These are phyloP conservation scores for Citrus mangshanensis DNA, from an alignment of 345 rosid species.

Conservation along the genomic window DNA sequence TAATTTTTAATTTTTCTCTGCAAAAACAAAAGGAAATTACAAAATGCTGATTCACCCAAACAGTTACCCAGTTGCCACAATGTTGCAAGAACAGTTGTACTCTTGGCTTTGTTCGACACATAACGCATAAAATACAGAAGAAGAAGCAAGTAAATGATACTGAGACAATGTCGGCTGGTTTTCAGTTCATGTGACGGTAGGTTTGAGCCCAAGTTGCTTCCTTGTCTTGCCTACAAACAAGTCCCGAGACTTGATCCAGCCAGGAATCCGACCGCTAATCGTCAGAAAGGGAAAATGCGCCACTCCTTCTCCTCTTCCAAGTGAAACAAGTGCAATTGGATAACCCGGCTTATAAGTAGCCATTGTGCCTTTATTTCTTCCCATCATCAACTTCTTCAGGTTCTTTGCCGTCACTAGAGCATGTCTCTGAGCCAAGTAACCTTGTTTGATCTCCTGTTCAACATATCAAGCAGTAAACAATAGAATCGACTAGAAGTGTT, in stretches of 20 bases:
- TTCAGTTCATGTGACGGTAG: not conserved
- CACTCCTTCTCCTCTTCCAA: slow-evolving; percentile 63
- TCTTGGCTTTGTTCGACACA: not conserved
- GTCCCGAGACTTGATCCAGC: slow-evolving; percentile 66
- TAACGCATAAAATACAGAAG: not conserved
- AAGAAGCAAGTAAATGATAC: not conserved
- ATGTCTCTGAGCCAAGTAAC: slow-evolving; percentile 63
- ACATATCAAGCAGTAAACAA: not conserved
- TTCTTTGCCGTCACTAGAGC: slow-evolving; percentile 58
- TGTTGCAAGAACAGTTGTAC: not conserved
- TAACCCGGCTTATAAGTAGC: slow-evolving; percentile 41
- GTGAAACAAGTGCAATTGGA: slow-evolving; percentile 51
- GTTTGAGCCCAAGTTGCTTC: slow-evolving; percentile 22
- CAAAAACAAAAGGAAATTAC: too few relatives aligned
- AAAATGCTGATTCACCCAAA: not conserved
- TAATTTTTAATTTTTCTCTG: too few relatives aligned
- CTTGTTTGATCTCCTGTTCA: slow-evolving; percentile 71
- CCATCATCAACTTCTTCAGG: slow-evolving; percentile 53
- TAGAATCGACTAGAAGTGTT: not conserved
- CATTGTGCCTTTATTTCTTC: slow-evolving; percentile 54
- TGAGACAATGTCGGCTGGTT: too few relatives aligned
- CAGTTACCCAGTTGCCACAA: not conserved
- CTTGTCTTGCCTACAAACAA: slow-evolving; percentile 72
- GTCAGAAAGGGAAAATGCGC: slow-evolving; percentile 71
- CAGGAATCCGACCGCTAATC: slow-evolving; percentile 59